Evolutionary conservation across 148 eudicot genomes (phyloP), one percentile per base, ranked within the genome.

Genomic region (Oxyria digyna): DNA sequence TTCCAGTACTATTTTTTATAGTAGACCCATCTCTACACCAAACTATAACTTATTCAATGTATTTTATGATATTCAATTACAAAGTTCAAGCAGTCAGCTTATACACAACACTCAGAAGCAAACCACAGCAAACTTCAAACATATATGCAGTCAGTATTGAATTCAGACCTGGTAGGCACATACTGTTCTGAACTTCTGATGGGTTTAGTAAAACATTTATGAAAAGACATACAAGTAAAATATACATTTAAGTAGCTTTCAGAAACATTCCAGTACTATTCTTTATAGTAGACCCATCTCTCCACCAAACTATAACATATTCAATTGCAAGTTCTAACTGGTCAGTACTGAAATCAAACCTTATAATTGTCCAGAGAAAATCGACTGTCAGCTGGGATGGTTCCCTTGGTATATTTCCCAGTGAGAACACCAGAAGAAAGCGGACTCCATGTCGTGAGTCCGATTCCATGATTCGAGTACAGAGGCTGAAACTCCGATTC

Each of bases 381-480:
- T 46, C 98, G 85, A 78, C 96, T 89, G 62, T 89, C 92, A 40
- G 88, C 69, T 24, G 98, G 98, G 69, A 83, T 69, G 73, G 31
- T 43, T 14, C 91, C 92, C 10, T 78, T 69, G 77, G 67, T 85
- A 50, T 93, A 93, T 75, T 93, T 93, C 23, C 98, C 98, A 62
- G 96, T 89, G 50, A 93, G 81, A 70, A 93, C 98, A 48, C 98
- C 98, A 46, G 98, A 93, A 33, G 98, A 95, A 72, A 93, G 96
- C 17, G 98, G 98, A 74, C 98, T 93, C 98, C 98, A 93, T 8
- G 98, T 93, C 17, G 98, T 93, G 67, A 93, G 96, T 52, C 98
- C 98, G 8, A 90, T 67, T 7, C 98, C 98, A 63, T 93, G 86
- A 74, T 87, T 88, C 57, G 45, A 71, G 62, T 89, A 93, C 26